phyloP scores from a whole-genome alignment of 345 rosid genomes.

The Melaleuca quinquenervia region DNA sequence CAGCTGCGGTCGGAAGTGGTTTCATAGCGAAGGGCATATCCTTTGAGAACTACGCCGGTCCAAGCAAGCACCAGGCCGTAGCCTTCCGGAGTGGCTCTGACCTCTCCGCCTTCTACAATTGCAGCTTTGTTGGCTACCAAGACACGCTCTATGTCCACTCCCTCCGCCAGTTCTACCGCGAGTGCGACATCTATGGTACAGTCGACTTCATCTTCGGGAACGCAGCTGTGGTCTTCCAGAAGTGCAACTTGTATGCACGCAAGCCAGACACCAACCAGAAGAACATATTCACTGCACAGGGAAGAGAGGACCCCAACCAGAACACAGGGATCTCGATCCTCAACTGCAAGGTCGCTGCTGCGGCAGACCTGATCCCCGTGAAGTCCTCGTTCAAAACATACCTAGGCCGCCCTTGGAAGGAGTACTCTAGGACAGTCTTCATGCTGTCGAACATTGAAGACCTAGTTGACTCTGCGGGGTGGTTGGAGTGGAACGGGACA shows the following conservation, averaged over 20 bases:
- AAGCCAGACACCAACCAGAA: slow-evolving; percentile 41
- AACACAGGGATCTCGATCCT: slow-evolving; percentile 58
- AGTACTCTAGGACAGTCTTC: slow-evolving; percentile 58
- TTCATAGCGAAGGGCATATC: slow-evolving; percentile 77
- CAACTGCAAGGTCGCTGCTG: slow-evolving; percentile 54
- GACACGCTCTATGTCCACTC: slow-evolving; percentile 74
- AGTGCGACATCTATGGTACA: slow-evolving; percentile 69
- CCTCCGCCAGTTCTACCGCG: slow-evolving; percentile 59
- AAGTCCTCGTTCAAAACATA: slow-evolving; percentile 34
- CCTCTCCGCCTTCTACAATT: slow-evolving; percentile 55
- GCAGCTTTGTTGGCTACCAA: slow-evolving; percentile 68
- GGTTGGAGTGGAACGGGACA: slow-evolving; percentile 51
- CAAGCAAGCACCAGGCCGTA: slow-evolving; percentile 79
- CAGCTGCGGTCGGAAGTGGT: slow-evolving; percentile 60
- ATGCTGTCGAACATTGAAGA: slow-evolving; percentile 48
- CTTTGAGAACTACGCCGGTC: slow-evolving; percentile 71
- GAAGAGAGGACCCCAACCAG: slow-evolving; percentile 44
- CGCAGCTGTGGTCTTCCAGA: slow-evolving; percentile 62
- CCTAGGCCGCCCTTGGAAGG: slow-evolving; percentile 78
- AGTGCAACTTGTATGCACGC: slow-evolving; percentile 65
- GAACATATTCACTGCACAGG: slow-evolving; percentile 64
- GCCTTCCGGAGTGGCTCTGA: slow-evolving; percentile 65
- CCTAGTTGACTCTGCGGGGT: slow-evolving; percentile 56
- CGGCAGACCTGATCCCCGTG: slow-evolving; percentile 46
- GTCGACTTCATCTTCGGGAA: slow-evolving; percentile 70